Evolutionary conservation across 2,329 filamentous ascomycete genomes (phyloP).

Genomic region (Sarocladiaceae sp.): DNA sequence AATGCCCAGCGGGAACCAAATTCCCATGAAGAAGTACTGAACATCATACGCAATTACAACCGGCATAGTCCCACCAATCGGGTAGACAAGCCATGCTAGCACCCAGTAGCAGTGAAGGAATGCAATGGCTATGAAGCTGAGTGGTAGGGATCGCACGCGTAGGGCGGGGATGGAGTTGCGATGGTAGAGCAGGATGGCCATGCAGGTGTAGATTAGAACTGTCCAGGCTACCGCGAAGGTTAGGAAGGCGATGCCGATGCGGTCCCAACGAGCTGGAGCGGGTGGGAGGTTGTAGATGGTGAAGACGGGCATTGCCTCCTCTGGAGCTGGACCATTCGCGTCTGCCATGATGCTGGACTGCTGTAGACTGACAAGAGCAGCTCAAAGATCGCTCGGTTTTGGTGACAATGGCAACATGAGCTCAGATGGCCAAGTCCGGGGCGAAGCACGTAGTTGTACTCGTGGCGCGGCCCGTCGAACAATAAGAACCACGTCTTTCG

Average conservation of each 20-base stretch:
- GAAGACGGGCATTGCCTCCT: constrained; percentile 11
- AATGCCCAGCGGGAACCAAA: constrained; percentile 53
- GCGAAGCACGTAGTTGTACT: not conserved
- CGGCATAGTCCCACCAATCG: constrained; percentile 36
- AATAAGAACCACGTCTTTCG: too few relatives aligned
- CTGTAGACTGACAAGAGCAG: not conserved
- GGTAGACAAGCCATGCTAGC: constrained; percentile 37
- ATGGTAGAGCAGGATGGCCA: constrained; percentile 28
- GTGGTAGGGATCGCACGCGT: constrained; percentile 31
- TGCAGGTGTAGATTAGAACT: constrained; percentile 25
- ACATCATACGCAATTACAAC: constrained; percentile 38
- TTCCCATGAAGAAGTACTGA: constrained; percentile 57
- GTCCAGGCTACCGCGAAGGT: constrained; percentile 23
- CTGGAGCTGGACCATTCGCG: not conserved
- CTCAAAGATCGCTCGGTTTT: not conserved
- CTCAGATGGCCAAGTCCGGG: too few relatives aligned
- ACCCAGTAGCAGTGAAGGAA: constrained; percentile 35
- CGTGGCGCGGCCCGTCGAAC: not conserved
- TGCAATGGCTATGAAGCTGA: constrained; percentile 31
- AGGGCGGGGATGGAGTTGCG: constrained; percentile 28
- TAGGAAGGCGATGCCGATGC: constrained; percentile 25
- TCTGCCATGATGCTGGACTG: not conserved
- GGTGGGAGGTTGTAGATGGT: constrained; percentile 26
- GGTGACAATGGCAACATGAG: too few relatives aligned
- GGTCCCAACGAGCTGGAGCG: constrained; percentile 21